Evolutionary conservation across 1,284 basidiomycete genomes (phyloP).

Genomic region (Puccinia hordei): DNA sequence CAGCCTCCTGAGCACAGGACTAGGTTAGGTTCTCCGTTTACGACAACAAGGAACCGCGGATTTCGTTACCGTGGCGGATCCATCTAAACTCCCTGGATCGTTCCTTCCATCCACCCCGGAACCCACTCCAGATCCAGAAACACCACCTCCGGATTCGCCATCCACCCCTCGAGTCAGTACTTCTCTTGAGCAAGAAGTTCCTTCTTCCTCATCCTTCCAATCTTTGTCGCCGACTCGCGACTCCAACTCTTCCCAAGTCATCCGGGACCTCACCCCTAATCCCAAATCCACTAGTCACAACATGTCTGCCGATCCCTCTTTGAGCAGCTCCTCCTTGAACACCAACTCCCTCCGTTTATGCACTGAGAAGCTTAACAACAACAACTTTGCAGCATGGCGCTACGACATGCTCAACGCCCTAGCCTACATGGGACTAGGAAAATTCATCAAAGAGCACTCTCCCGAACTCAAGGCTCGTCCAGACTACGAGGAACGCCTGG

Average conservation of each 20-base stretch:
- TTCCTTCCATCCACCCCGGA: neutral
- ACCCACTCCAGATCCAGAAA: neutral
- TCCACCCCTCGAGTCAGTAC: neutral
- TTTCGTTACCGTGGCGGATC: neutral
- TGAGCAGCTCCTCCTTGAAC: too few relatives aligned
- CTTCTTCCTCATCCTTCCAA: too few relatives aligned
- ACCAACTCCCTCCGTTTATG: neutral
- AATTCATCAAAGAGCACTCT: neutral
- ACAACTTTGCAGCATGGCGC: neutral
- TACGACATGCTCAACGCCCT: neutral
- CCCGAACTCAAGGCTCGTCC: neutral
- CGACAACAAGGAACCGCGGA: too few relatives aligned
- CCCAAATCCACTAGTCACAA: too few relatives aligned
- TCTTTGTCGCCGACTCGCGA: too few relatives aligned
- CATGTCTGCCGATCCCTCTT: too few relatives aligned
- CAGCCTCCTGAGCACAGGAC: neutral
- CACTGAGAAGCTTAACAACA: neutral
- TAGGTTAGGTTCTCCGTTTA: neutral
- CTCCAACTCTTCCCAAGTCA: too few relatives aligned
- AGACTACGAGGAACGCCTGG: neutral
- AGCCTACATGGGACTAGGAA: neutral
- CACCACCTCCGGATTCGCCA: too few relatives aligned
- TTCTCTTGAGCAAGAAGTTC: too few relatives aligned
- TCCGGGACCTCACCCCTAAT: too few relatives aligned
- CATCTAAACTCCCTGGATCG: neutral